Evolutionary conservation across 2,329 filamentous ascomycete species (phyloP).

Genomic region (Blastomyces gilchristii): DNA sequence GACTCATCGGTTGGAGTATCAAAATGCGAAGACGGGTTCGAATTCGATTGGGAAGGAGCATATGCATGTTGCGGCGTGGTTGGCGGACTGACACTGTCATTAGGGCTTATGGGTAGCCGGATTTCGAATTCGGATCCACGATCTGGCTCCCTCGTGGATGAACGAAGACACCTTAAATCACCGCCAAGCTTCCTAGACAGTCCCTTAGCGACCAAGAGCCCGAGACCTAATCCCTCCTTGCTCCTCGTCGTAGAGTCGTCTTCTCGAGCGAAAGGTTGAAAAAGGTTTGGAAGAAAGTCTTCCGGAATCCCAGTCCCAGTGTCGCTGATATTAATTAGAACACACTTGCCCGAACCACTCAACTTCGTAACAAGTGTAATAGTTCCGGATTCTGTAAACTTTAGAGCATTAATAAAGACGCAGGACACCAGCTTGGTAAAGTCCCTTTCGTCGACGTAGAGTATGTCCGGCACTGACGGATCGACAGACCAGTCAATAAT

Average conservation of each 20-base stretch:
- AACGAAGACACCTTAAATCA: constrained; percentile 54
- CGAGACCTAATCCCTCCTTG: constrained; percentile 58
- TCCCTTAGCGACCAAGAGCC: constrained; percentile 62
- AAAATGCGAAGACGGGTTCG: constrained; percentile 4
- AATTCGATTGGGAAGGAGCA: constrained; percentile 20
- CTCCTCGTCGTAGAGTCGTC: constrained; percentile 57
- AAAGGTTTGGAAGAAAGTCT: constrained; percentile 55
- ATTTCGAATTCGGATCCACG: constrained; percentile 61
- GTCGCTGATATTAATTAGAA: constrained; percentile 54
- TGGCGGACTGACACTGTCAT: constrained; percentile 41
- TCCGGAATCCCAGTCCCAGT: constrained; percentile 59
- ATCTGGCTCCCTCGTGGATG: constrained; percentile 49
- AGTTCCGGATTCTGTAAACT: constrained; percentile 56
- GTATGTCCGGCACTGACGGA: constrained; percentile 35
- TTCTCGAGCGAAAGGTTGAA: constrained; percentile 60
- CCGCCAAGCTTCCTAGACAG: constrained; percentile 59
- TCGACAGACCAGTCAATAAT: constrained; percentile 41
- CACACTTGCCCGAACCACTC: constrained; percentile 42
- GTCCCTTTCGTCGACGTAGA: constrained; percentile 51
- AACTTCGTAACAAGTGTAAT: constrained; percentile 49
- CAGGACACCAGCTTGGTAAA: constrained; percentile 54
- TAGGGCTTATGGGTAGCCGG: constrained; percentile 49
- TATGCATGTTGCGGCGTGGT: constrained; percentile 40
- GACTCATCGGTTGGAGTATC: constrained; percentile 4
- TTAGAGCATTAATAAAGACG: constrained; percentile 56